phyloP scores from a whole-genome alignment of 805 yeast genomes.

The Hanseniaspora lachancei region DNA sequence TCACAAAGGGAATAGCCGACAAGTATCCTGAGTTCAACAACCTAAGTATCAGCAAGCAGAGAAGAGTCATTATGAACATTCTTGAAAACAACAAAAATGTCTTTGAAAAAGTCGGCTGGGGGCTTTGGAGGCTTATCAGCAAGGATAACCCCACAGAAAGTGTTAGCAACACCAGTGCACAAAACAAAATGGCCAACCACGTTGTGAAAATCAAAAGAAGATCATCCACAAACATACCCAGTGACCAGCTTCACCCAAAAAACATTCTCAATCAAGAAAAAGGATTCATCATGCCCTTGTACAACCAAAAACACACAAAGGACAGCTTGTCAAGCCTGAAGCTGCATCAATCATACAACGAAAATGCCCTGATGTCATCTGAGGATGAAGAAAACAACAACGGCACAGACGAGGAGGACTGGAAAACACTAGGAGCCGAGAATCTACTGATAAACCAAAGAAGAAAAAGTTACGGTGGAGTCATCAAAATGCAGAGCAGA shows the following conservation, averaged over 20 bases:
- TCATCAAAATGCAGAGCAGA: background rate
- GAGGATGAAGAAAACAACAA: conserved; percentile 25
- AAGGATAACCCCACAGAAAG: background rate
- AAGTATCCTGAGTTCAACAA: conserved; percentile 72
- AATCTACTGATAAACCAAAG: conserved; percentile 31
- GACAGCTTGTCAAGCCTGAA: background rate
- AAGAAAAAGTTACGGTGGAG: conserved; percentile 16
- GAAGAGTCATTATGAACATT: conserved; percentile 80
- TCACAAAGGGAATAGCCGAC: conserved; percentile 60
- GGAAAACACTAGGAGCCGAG: conserved; percentile 82
- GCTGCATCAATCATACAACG: background rate
- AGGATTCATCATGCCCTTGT: conserved; percentile 3
- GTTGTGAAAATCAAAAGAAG: conserved; percentile 20
- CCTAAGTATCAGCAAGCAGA: conserved; percentile 72
- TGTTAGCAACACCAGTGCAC: background rate
- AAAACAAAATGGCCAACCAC: conserved; percentile 13
- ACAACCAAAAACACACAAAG: conserved; percentile 1
- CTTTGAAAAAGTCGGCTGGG: conserved; percentile 95
- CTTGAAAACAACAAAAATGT: conserved; percentile 56
- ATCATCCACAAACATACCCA: conserved; percentile 17
- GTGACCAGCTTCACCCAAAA: background rate
- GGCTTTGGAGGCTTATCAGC: conserved; percentile 60
- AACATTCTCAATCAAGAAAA: background rate
- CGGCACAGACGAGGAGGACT: conserved; percentile 94
- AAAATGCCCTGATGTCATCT: conserved; percentile 5